phyloP scores from a whole-genome alignment of 306 rosid species.

The Nissolia schottii region DNA sequence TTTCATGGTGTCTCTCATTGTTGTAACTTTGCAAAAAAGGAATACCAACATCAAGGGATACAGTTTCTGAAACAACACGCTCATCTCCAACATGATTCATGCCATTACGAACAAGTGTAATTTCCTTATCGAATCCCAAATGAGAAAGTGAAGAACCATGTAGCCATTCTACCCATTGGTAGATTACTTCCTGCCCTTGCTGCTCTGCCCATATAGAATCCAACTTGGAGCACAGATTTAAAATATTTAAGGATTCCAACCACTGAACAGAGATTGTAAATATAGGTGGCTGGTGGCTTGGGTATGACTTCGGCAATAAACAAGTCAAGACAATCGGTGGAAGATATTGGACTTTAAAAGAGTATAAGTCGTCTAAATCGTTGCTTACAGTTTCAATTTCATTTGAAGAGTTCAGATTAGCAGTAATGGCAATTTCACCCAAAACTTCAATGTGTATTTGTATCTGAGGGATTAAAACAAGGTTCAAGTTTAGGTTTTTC shows the following conservation, averaged over 20 bases:
- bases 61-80: slow-evolving; percentile 56
- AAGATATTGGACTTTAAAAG: slow-evolving; percentile 67
- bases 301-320: slow-evolving; percentile 76
- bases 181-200: slow-evolving; percentile 70
- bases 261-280: slow-evolving; percentile 68
- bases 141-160: slow-evolving; percentile 58
- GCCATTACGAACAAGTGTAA: slow-evolving; percentile 63
- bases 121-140: slow-evolving; percentile 62
- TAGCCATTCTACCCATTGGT: slow-evolving; percentile 94
- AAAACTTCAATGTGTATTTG: slow-evolving; percentile 49
- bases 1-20: slow-evolving; percentile 52
- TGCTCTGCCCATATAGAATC: slow-evolving; percentile 76
- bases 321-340: slow-evolving; percentile 84
- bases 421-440: slow-evolving; percentile 49
- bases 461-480: slow-evolving; percentile 39
- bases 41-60: slow-evolving; percentile 63
- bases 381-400: slow-evolving; percentile 20
- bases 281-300: slow-evolving; percentile 70
- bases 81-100: slow-evolving; percentile 42
- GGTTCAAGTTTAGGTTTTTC: neutral
- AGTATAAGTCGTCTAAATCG: slow-evolving; percentile 46
- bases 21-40: slow-evolving; percentile 59
- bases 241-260: slow-evolving; percentile 60
- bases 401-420: slow-evolving; percentile 47
- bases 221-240: slow-evolving; percentile 58